Conservation (phyloP, 768 basidiomycete species). For the Lenzites betulinus region DNA sequence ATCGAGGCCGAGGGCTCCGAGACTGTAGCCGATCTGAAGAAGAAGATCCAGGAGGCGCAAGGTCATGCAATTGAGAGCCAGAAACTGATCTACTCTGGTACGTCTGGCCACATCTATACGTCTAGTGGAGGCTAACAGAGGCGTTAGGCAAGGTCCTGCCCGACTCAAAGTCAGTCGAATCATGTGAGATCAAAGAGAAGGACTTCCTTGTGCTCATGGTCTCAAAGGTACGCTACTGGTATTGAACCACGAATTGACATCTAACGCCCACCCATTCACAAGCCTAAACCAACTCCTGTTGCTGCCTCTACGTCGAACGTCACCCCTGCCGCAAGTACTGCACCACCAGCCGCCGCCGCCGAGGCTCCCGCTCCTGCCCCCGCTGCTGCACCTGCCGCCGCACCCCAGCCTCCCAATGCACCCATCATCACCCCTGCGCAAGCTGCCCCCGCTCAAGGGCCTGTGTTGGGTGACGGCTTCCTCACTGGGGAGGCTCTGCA, state of each 20-base stretch:
- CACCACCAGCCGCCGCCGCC: slow-evolving; percentile 38
- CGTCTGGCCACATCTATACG: slow-evolving; percentile 4
- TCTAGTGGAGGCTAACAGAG: background rate
- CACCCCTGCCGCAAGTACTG: slow-evolving; percentile 30
- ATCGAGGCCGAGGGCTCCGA: slow-evolving; percentile 78
- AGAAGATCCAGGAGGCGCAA: slow-evolving; percentile 77
- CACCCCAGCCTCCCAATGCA: slow-evolving; percentile 39
- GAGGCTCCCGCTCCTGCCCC: slow-evolving; percentile 34
- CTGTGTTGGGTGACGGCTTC: slow-evolving; percentile 60
- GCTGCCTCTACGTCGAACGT: slow-evolving; percentile 35
- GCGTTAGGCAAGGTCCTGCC: slow-evolving; percentile 82
- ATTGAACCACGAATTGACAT: background rate
- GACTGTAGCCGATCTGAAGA: slow-evolving; percentile 78
- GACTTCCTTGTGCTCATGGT: slow-evolving; percentile 99
- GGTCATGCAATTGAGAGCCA: slow-evolving; percentile 73
- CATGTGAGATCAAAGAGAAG: slow-evolving; percentile 94
- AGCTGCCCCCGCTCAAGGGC: slow-evolving; percentile 34
- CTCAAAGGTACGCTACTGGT: slow-evolving; percentile 66
- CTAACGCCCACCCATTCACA: background rate
- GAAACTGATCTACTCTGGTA: slow-evolving; percentile 96
- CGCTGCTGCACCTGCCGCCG: slow-evolving; percentile 35
- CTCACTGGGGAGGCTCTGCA: slow-evolving; percentile 78
- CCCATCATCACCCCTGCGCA: slow-evolving; percentile 35
- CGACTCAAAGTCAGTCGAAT: slow-evolving; percentile 86
- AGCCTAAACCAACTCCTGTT: slow-evolving; percentile 60